These are phyloP conservation scores for Kwoniella mangroviensis DNA, from an alignment of 768 basidiomycete genomes.

Conservation along the genomic window DNA sequence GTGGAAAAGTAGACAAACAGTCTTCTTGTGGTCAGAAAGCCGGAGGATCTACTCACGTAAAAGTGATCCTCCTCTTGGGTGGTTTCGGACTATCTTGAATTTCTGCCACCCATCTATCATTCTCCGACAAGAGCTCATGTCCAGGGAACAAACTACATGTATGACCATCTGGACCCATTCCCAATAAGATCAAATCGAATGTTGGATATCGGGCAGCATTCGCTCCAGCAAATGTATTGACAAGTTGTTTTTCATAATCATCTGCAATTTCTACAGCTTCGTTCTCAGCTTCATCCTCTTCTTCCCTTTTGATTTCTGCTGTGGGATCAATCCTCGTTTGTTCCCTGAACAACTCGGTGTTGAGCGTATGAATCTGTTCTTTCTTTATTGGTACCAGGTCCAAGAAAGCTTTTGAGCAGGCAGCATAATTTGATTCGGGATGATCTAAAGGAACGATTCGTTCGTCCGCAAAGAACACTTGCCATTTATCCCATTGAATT, in stretches of 20 bases:
- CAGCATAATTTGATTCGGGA: constrained; percentile 86
- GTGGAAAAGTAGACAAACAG: background rate
- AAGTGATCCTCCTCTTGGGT: constrained; percentile 83
- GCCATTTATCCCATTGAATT: constrained; percentile 96
- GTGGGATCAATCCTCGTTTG: constrained; percentile 42
- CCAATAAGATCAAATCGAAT: constrained; percentile 95
- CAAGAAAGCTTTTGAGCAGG: constrained; percentile 75
- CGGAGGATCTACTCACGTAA: constrained; percentile 73
- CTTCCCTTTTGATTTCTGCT: constrained; percentile 38
- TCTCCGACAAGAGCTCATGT: constrained; percentile 81
- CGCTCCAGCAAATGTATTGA: constrained; percentile 81
- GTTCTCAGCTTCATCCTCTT: constrained; percentile 48
- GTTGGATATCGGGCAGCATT: constrained; percentile 95
- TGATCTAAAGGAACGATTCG: constrained; percentile 91
- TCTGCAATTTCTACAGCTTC: constrained; percentile 39
- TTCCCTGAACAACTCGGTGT: constrained; percentile 65
- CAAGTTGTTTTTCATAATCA: constrained; percentile 38
- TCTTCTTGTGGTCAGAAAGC: too few species aligned
- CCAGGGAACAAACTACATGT: constrained; percentile 96
- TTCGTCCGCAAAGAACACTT: constrained; percentile 96
- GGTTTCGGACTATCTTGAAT: constrained; percentile 94
- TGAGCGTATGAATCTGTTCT: constrained; percentile 81
- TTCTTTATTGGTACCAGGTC: constrained; percentile 78
- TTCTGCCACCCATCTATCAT: constrained; percentile 91
- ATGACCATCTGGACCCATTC: constrained; percentile 98